These are phyloP conservation scores for Phalaenopsis equestris DNA, from an alignment of 106 monocot species.

Conservation along the genomic window DNA sequence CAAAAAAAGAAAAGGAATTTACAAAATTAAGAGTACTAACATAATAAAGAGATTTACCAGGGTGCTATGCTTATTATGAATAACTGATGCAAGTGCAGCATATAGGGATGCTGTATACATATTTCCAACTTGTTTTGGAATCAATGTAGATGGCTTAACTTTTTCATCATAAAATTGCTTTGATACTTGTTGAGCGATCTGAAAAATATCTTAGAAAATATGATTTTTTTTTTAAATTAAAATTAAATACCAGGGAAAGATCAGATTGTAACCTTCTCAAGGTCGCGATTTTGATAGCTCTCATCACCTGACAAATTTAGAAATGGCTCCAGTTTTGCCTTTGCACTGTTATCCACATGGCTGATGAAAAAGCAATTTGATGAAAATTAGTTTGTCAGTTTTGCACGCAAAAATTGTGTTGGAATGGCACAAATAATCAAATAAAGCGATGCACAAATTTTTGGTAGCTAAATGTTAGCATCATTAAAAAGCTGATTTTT, in stretches of 20 bases:
- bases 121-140: conserved; percentile 95
- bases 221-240: neutral
- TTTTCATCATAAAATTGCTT: conserved; percentile 66
- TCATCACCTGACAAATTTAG: conserved; percentile 59
- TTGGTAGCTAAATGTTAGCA: too few relatives aligned
- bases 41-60: conserved; percentile 36
- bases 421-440: neutral
- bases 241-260: too few relatives aligned
- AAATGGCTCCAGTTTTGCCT: conserved; percentile 69
- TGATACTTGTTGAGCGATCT: conserved; percentile 77
- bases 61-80: conserved; percentile 54
- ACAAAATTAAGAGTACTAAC: neutral
- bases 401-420: too few relatives aligned
- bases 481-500: too few relatives aligned
- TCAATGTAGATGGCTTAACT: conserved; percentile 74
- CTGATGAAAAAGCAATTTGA: conserved; percentile 26
- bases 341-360: conserved; percentile 55
- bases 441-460: neutral
- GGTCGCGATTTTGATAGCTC: conserved; percentile 85
- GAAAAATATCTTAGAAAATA: conserved; percentile 8
- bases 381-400: neutral
- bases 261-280: conserved; percentile 65
- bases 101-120: conserved; percentile 98
- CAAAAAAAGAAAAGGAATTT: too few relatives aligned
- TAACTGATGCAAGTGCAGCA: conserved; percentile 74